Evolutionary conservation across 2,329 filamentous ascomycete species (phyloP).

Genomic region (Tolypocladium amazonense): DNA sequence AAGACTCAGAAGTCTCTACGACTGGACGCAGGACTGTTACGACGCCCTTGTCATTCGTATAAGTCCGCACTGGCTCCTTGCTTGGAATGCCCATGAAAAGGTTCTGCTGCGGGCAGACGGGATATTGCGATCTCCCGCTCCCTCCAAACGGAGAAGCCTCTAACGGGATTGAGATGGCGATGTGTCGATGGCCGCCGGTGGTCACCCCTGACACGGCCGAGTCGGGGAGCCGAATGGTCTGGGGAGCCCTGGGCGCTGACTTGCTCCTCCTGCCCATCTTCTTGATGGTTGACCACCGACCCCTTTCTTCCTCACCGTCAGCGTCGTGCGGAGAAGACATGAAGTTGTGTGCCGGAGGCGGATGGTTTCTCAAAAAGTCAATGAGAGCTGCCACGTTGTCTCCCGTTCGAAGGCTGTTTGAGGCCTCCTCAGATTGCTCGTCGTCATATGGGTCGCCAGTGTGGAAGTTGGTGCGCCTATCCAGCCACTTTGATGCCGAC

Average conservation of each 20-base stretch:
- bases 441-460: slow-evolving; percentile 2
- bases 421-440: slow-evolving; percentile 3
- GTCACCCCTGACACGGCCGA: slow-evolving; percentile 44
- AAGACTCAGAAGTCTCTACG: slow-evolving; percentile 11
- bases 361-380: slow-evolving; percentile 38
- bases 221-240: slow-evolving; percentile 36
- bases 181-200: slow-evolving; percentile 42
- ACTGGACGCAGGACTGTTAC: slow-evolving; percentile 24
- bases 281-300: slow-evolving; percentile 31
- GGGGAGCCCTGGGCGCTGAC: slow-evolving; percentile 16
- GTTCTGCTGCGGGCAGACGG: slow-evolving; percentile 14
- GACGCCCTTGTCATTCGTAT: slow-evolving; percentile 22
- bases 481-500: not conserved
- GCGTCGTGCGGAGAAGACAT: slow-evolving; percentile 33
- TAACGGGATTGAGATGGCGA: slow-evolving; percentile 49
- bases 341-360: slow-evolving; percentile 37
- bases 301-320: slow-evolving; percentile 18
- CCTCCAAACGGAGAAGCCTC: slow-evolving; percentile 34
- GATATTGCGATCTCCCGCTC: slow-evolving; percentile 21
- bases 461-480: not conserved
- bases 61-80: slow-evolving; percentile 15
- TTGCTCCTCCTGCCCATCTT: slow-evolving; percentile 27
- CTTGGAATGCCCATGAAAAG: slow-evolving; percentile 1
- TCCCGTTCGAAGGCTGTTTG: slow-evolving; percentile 6
- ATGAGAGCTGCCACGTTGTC: slow-evolving; percentile 26